Percentiles rank a stretch among this genome's conserved stretches.
These are phyloP conservation scores for Yarrowia osloensis DNA, from an alignment of 805 yeast species.

Conservation along the genomic window DNA sequence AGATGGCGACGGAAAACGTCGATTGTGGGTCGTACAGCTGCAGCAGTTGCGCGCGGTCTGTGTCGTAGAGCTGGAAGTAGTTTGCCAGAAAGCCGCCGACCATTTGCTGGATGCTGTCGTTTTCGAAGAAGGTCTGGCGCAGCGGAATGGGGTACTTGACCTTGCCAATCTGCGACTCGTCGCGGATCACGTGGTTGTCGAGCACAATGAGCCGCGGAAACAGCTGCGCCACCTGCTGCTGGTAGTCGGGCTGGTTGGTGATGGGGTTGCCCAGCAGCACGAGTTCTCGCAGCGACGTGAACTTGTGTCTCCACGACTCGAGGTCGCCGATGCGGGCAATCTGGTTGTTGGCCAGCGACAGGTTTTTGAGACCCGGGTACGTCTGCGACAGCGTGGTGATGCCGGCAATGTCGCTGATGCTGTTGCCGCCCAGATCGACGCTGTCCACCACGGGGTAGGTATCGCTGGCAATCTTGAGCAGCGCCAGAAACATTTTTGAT, in stretches of 20 bases:
- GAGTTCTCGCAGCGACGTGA: slow-evolving; percentile 71
- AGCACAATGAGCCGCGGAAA: slow-evolving; percentile 82
- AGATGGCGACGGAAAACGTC: slow-evolving; percentile 78
- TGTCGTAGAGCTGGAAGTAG: slow-evolving; percentile 80
- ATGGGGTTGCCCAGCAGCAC: slow-evolving; percentile 80
- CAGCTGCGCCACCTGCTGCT: slow-evolving; percentile 60
- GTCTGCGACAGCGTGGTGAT: slow-evolving; percentile 67
- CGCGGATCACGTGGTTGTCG: slow-evolving; percentile 77
- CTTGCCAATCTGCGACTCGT: slow-evolving; percentile 53
- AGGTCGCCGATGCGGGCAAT: slow-evolving; percentile 59
- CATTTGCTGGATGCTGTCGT: slow-evolving; percentile 63
- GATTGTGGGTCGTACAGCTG: slow-evolving; percentile 79
- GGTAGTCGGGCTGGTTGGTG: slow-evolving; percentile 49
- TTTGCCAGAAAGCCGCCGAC: slow-evolving; percentile 78
- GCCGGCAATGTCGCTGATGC: slow-evolving; percentile 59
- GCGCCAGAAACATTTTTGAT: slow-evolving; percentile 85
- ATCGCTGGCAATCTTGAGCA: slow-evolving; percentile 75
- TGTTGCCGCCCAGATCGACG: slow-evolving; percentile 55
- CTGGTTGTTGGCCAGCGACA: slow-evolving; percentile 77
- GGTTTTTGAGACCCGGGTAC: slow-evolving; percentile 74
- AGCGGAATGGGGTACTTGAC: slow-evolving; percentile 43
- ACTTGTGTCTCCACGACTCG: slow-evolving; percentile 76
- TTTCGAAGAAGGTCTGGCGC: slow-evolving; percentile 79
- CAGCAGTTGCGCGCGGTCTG: slow-evolving; percentile 66
- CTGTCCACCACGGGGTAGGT: slow-evolving; percentile 58